Conservation (phyloP, 441 rosid genomes). For the Hura crepitans region DNA sequence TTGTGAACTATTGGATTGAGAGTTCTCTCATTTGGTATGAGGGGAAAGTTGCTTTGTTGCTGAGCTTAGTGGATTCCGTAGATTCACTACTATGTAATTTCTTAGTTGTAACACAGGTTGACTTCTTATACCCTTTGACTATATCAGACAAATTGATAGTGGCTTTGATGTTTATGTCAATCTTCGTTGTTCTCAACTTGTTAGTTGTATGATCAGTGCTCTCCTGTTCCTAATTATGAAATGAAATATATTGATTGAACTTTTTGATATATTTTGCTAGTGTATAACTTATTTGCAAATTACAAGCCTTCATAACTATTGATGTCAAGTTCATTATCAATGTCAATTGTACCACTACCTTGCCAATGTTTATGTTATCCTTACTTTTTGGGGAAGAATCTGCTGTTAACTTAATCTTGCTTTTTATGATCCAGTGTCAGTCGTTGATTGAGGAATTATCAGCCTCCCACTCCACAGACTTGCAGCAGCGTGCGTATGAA, state of each 20-base stretch:
- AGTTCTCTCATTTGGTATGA: not conserved
- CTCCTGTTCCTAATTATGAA: not conserved
- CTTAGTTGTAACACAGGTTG: not conserved
- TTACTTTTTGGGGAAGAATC: not conserved
- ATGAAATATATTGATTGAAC: not conserved
- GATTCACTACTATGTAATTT: not conserved
- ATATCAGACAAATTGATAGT: not conserved
- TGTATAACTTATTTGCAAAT: not conserved
- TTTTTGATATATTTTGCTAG: not conserved
- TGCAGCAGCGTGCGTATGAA: conserved; percentile 98
- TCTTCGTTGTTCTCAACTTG: not conserved
- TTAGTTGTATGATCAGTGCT: not conserved
- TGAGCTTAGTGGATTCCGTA: not conserved
- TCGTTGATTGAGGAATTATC: conserved; percentile 77
- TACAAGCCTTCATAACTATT: not conserved
- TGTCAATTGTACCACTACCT: not conserved
- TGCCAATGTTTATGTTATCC: not conserved
- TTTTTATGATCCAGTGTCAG: conserved; percentile 65
- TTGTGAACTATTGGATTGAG: not conserved
- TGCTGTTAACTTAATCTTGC: conserved; percentile 9
- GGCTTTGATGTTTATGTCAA: not conserved
- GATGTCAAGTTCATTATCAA: not conserved
- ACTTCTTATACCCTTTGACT: not conserved
- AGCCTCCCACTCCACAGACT: conserved; percentile 93
- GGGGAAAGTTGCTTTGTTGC: not conserved